Conservation (phyloP, 2,329 filamentous ascomycete species). For the Dactylonectria macrodidyma region DNA sequence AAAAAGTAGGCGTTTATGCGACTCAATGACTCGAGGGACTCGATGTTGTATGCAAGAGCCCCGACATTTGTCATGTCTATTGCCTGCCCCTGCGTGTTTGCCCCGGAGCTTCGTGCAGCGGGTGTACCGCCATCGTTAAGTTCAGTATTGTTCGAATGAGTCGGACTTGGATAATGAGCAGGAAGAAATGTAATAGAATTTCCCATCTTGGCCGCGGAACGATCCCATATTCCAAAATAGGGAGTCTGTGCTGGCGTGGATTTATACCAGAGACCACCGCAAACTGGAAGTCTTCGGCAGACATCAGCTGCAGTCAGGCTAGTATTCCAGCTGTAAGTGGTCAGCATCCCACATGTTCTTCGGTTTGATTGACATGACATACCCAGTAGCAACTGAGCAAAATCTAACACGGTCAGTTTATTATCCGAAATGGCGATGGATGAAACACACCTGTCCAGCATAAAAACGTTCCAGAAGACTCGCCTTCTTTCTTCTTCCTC, state of each 20-base stretch:
- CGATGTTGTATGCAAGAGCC: constrained; percentile 62
- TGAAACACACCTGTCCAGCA: constrained; percentile 47
- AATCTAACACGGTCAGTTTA: constrained; percentile 27
- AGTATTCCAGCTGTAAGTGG: constrained; percentile 49
- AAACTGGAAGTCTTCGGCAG: constrained; percentile 50
- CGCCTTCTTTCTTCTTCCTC: constrained; percentile 52
- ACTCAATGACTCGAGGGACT: constrained; percentile 63
- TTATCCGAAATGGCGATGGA: neutral
- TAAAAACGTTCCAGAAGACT: constrained; percentile 54
- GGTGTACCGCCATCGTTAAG: constrained; percentile 1
- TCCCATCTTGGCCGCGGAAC: constrained; percentile 55
- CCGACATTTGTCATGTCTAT: constrained; percentile 58
- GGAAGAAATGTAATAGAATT: constrained; percentile 57
- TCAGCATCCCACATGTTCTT: neutral
- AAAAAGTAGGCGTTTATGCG: constrained; percentile 62
- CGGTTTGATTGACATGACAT: too few species aligned
- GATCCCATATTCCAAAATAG: constrained; percentile 63
- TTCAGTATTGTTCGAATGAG: constrained; percentile 30
- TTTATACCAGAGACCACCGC: constrained; percentile 59
- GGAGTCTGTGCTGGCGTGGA: constrained; percentile 56
- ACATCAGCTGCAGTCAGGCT: constrained; percentile 53
- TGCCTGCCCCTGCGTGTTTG: neutral
- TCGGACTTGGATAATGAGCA: constrained; percentile 48
- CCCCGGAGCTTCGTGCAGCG: too few species aligned
- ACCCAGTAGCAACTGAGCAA: constrained; percentile 46